A percentile compares a stretch with the other conserved stretches of the same genome.
Evolutionary conservation across 129 eudicot genomes (phyloP).

Genomic region (Erigeron canadensis): DNA sequence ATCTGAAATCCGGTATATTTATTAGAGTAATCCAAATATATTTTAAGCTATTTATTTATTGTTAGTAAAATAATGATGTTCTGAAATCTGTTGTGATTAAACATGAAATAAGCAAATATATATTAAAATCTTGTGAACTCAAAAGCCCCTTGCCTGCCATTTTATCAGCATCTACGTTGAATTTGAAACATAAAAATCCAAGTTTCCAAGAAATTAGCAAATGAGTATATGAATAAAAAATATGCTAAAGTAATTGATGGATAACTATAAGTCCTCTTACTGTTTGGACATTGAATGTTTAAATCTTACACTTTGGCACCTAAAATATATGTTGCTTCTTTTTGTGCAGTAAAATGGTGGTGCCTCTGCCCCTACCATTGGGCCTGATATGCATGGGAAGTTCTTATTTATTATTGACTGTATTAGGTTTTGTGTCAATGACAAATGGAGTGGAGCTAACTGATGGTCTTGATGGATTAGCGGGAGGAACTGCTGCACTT

Average conservation of each 20-base stretch:
- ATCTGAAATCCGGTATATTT: neutral
- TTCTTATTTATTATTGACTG: slow-evolving; percentile 59
- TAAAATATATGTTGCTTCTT: neutral
- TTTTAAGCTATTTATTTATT: neutral
- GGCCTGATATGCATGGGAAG: slow-evolving; percentile 79
- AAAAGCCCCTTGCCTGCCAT: slow-evolving; percentile 6
- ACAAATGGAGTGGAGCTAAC: slow-evolving; percentile 66
- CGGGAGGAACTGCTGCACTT: slow-evolving; percentile 91
- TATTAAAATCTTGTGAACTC: neutral
- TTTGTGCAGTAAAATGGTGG: slow-evolving; percentile 81
- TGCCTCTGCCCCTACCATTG: slow-evolving; percentile 81
- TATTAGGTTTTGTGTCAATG: slow-evolving; percentile 73
- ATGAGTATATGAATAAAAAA: neutral
- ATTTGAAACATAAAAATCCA: neutral
- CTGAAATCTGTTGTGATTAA: neutral
- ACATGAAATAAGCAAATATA: neutral
- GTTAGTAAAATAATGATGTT: neutral
- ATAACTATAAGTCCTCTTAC: neutral
- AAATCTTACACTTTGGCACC: neutral
- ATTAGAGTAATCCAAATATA: neutral
- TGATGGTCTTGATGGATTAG: slow-evolving; percentile 89
- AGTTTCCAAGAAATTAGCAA: neutral
- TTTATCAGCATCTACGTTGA: neutral
- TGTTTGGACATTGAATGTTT: neutral
- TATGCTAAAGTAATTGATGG: neutral